A percentile compares a stretch with the other conserved stretches of the same genome.
phyloP scores from a whole-genome alignment of 129 eudicot genomes.

The Helichrysum umbraculigerum region DNA sequence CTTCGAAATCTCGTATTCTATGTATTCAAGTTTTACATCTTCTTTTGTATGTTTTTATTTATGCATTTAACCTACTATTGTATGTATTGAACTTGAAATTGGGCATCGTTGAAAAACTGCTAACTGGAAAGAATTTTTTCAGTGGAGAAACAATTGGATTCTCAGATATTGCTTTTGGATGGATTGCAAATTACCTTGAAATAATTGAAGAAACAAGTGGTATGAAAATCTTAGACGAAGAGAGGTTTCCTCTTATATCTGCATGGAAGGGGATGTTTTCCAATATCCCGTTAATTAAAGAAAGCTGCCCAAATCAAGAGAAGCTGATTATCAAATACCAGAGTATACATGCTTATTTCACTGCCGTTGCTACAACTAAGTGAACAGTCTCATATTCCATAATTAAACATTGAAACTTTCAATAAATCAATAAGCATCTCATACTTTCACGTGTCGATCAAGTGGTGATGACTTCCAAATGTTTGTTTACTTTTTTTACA shows the following conservation, averaged over 20 bases:
- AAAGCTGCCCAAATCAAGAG: not conserved
- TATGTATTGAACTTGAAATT: no score
- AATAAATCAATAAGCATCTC: not conserved
- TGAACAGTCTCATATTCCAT: no score
- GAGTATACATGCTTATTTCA: not conserved
- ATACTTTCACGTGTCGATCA: not conserved
- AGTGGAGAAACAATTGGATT: not conserved
- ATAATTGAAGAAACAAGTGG: conserved; percentile 5
- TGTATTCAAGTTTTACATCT: no score
- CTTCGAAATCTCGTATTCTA: no score
- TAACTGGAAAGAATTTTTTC: not conserved
- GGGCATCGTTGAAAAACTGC: not conserved
- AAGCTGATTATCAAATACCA: not conserved
- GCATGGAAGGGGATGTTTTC: conserved; percentile 1
- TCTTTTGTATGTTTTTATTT: no score
- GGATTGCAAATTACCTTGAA: conserved; percentile 1
- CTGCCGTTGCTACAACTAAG: not conserved
- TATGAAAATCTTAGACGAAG: not conserved
- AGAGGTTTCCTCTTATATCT: conserved; percentile 1
- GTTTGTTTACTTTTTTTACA: no score
- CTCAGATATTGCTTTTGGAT: conserved; percentile 4
- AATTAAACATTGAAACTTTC: no score
- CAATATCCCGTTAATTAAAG: not conserved
- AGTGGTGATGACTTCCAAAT: not conserved
- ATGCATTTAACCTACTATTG: no score